Evolutionary conservation across 768 basidiomycete species (phyloP).

Genomic region (Tylopilus intermedius): DNA sequence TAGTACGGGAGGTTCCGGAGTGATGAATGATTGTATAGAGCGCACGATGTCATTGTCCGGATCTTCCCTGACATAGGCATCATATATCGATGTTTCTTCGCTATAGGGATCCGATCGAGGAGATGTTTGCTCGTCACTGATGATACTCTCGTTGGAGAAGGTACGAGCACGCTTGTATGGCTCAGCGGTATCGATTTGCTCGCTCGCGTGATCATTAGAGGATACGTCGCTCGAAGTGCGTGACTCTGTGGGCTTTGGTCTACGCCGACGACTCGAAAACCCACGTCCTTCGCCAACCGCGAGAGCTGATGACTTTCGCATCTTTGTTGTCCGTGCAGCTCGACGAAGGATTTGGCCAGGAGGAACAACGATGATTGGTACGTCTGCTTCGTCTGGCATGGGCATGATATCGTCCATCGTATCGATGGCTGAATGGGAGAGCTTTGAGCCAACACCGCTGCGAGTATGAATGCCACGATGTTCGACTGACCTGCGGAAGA

Average conservation of each 20-base stretch:
- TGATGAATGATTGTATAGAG: constrained; percentile 18
- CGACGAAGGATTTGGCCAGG: constrained; percentile 88
- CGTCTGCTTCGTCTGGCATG: constrained; percentile 75
- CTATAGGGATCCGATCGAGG: constrained; percentile 68
- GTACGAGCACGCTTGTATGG: constrained; percentile 33
- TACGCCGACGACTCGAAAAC: constrained; percentile 44
- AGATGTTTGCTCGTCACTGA: constrained; percentile 37
- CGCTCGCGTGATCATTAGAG: constrained; percentile 46
- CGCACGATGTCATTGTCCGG: constrained; percentile 38
- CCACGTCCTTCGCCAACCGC: constrained; percentile 83
- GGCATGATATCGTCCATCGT: constrained; percentile 64
- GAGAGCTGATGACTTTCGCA: constrained; percentile 75
- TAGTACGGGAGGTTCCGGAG: constrained; percentile 18
- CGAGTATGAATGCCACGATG: constrained; percentile 4
- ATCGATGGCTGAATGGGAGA: constrained; percentile 48
- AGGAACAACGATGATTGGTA: constrained; percentile 80
- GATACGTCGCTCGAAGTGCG: constrained; percentile 70
- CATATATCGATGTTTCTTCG: constrained; percentile 79
- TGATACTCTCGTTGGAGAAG: constrained; percentile 34
- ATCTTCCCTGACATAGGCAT: constrained; percentile 66
- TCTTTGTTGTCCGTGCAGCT: constrained; percentile 82
- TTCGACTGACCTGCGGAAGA: constrained; percentile 72
- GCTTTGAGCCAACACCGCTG: constrained; percentile 19
- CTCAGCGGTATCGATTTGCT: constrained; percentile 55
- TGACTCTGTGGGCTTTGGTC: constrained; percentile 33